These are phyloP conservation scores for Cladosporium sp. DNA, from an alignment of 2,329 filamentous ascomycete genomes.

Conservation along the genomic window DNA sequence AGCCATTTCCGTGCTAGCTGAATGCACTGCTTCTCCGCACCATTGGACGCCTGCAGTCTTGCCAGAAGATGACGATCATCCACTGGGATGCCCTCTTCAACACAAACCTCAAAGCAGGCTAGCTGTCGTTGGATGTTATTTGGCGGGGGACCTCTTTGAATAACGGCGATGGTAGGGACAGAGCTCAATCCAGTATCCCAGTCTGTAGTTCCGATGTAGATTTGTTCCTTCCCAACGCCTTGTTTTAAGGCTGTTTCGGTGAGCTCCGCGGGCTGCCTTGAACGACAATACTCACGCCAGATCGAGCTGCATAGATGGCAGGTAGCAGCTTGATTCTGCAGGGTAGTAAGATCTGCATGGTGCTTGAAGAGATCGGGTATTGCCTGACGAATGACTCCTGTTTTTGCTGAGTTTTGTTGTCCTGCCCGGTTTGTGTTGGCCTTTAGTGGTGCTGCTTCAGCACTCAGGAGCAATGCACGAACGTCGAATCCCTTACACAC, in stretches of 20 bases:
- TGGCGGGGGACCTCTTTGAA: neutral
- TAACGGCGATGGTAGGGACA: neutral
- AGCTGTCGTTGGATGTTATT: neutral
- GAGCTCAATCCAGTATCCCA: slow-evolving; percentile 2
- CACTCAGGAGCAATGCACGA: no score
- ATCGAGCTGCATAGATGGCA: slow-evolving; percentile 10
- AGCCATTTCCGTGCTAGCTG: slow-evolving; percentile 1
- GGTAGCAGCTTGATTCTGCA: neutral
- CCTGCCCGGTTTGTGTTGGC: neutral
- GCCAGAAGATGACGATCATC: neutral
- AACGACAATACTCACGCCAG: slow-evolving; percentile 6
- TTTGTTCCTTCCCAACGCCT: slow-evolving; percentile 2
- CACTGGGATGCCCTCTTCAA: slow-evolving; percentile 1
- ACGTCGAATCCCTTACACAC: no score
- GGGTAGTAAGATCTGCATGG: neutral
- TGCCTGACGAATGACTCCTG: neutral
- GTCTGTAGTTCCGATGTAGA: slow-evolving; percentile 5
- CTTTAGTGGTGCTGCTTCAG: no score
- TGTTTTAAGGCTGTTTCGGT: neutral
- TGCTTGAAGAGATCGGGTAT: slow-evolving; percentile 3
- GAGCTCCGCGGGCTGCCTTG: neutral
- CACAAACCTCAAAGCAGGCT: slow-evolving; percentile 14
- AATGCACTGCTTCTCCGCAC: neutral
- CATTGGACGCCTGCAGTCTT: neutral
- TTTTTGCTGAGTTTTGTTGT: neutral